Percentiles rank a stretch among this genome's conserved stretches.
Conservation (phyloP, 108 stramenopile genomes). For the Pelagomonas calceolata region DNA sequence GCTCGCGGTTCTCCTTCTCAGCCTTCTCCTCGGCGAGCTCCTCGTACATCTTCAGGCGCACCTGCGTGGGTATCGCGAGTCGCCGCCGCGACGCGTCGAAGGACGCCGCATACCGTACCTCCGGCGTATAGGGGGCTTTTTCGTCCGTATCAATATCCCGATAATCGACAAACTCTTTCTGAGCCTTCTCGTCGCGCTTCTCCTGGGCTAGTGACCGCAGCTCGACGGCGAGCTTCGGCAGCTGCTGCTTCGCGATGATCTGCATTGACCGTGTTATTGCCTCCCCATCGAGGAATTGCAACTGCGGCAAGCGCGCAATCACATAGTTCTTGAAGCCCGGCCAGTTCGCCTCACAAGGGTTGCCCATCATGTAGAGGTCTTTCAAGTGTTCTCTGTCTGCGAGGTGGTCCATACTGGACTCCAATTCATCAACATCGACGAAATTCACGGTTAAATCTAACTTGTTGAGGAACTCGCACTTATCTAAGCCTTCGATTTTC, state of each 20-base stretch:
- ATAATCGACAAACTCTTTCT: not conserved
- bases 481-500: slow-evolving; percentile 42
- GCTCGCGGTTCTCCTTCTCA: not conserved
- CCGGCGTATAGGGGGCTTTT: slow-evolving; percentile 53
- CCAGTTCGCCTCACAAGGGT: slow-evolving; percentile 64
- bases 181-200: slow-evolving; percentile 3
- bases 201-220: slow-evolving; percentile 21
- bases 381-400: slow-evolving; percentile 28
- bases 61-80: too few species aligned
- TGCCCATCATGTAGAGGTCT: slow-evolving; percentile 71
- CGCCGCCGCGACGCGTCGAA: too few species aligned
- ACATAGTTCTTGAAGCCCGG: slow-evolving; percentile 47
- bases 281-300: slow-evolving; percentile 35
- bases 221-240: slow-evolving; percentile 40
- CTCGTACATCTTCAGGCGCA: slow-evolving; percentile 54
- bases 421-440: slow-evolving; percentile 57
- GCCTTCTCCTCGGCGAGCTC: slow-evolving; percentile 67
- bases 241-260: slow-evolving; percentile 47
- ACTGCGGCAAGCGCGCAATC: slow-evolving; percentile 52
- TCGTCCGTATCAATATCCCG: slow-evolving; percentile 16
- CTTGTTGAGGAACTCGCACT: slow-evolving; percentile 69
- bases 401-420: slow-evolving; percentile 48
- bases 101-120: too few species aligned
- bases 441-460: slow-evolving; percentile 78
- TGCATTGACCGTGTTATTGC: slow-evolving; percentile 25